Base-by-base conservation (phyloP, 495 filamentous ascomycete genomes). In the Penicillium psychrofluorescens region DNA sequence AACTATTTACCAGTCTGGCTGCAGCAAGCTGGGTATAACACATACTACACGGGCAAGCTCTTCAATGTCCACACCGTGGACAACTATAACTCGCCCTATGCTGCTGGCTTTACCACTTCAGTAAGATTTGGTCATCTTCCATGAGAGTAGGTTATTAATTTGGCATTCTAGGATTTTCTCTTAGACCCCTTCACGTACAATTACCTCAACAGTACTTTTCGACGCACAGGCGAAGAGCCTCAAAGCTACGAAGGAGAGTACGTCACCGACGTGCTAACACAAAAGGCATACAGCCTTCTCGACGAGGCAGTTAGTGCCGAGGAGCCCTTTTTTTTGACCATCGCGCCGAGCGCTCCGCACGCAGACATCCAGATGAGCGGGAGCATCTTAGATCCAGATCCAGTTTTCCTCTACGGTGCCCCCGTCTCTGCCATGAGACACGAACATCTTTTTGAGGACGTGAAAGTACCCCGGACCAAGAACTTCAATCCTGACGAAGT, bases 11-110 rank as follows among this genome's bases (percentile, higher is more conserved):
- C 79, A 1, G 45, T 81, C 8, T 83, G 80, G 80, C 61, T 83
- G 2, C 76, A 82, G 45, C 45, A 71, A 8, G 72, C 72, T 2
- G 79, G 79, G 7, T 83, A 83, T 52, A 68, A 75, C 44, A 84
- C 80, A 1, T 81, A 79, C 55, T 83, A 81, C 56, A 77, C 72
- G 6, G 79, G 80, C 33, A 84, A 84, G 56, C 63, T 84, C 1
- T 78, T 80, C 54, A 84, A 83, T 50, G 67, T 61, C 4, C 76
- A 80, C 49, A 68, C 65, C 0, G 54, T 69, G 4, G 49, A 68
- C 10, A 79, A 77, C 46, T 80, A 78, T 52, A 29, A 77, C 10
- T 11, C 22, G 22, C 22, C 22, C 22, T 22, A 22, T 22, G 22
- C 22, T 22, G n/a, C 9, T 10, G 32, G n/a, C 32, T 11, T 10